phyloP scores from a whole-genome alignment of 176 grass and related monocot species.

The Oryza glumipatula region DNA sequence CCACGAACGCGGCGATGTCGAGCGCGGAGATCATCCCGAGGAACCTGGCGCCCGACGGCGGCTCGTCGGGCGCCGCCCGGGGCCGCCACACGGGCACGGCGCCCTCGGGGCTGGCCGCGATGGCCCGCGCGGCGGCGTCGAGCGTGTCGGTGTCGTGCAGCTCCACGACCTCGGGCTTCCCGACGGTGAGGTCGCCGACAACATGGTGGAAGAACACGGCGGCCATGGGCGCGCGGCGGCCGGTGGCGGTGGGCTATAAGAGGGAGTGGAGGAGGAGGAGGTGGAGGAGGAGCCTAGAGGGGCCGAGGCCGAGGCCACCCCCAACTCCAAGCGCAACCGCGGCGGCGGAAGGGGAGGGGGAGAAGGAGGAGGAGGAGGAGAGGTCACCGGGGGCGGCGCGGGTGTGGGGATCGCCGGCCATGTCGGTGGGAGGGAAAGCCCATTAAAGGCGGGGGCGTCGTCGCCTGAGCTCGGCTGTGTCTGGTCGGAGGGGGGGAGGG shows the following conservation, averaged over 20 bases:
- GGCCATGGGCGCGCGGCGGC: slow-evolving; percentile 57
- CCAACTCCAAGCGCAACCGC: slow-evolving; percentile 23
- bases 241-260: slow-evolving; percentile 49
- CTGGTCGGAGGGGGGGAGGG: too few relatives aligned
- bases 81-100: slow-evolving; percentile 67
- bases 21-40: slow-evolving; percentile 86
- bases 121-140: slow-evolving; percentile 70
- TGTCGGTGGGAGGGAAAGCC: slow-evolving; percentile 56
- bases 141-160: slow-evolving; percentile 74
- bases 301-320: slow-evolving; percentile 38
- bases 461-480: background rate
- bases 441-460: slow-evolving; percentile 50
- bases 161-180: slow-evolving; percentile 74
- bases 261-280: slow-evolving; percentile 88
- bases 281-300: slow-evolving; percentile 71
- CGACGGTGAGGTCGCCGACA: slow-evolving; percentile 87
- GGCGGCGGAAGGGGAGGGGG: background rate
- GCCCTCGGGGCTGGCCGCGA: slow-evolving; percentile 72
- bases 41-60: slow-evolving; percentile 61
- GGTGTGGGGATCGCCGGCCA: slow-evolving; percentile 55
- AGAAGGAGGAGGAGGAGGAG: slow-evolving; percentile 30
- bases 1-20: slow-evolving; percentile 81
- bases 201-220: slow-evolving; percentile 91
- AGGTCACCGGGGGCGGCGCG: slow-evolving; percentile 52
- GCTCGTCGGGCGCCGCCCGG: slow-evolving; percentile 32